Conservation (phyloP, 1,284 basidiomycete genomes). For the Cutaneotrichosporon cavernicola region DNA sequence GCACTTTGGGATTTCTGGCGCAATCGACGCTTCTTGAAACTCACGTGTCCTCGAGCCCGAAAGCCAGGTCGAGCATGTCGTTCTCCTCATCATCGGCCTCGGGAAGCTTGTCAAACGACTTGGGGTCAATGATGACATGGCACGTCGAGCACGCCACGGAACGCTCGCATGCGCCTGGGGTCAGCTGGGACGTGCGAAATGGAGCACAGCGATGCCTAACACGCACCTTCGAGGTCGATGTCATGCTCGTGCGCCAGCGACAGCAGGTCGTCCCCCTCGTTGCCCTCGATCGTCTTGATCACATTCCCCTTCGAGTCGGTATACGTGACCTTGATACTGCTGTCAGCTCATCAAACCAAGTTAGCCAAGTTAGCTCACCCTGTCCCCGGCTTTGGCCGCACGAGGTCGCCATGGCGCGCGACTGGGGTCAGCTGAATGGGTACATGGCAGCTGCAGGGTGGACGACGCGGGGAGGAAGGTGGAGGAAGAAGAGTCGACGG, state of each 20-base stretch:
- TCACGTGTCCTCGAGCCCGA: constrained; percentile 92
- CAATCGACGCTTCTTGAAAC: constrained; percentile 28
- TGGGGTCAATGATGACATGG: constrained; percentile 82
- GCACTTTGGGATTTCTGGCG: no score
- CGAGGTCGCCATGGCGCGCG: constrained; percentile 56
- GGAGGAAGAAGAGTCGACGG: background rate
- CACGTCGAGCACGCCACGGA: constrained; percentile 98
- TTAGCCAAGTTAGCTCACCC: constrained; percentile 44
- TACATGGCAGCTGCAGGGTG: no score
- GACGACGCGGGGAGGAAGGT: background rate
- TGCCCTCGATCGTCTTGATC: constrained; percentile 85
- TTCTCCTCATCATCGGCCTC: constrained; percentile 98
- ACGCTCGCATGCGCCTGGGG: constrained; percentile 89
- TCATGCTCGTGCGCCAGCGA: constrained; percentile 93
- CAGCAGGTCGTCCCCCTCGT: constrained; percentile 90
- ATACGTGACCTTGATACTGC: constrained; percentile 83
- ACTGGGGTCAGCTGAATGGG: constrained; percentile 27
- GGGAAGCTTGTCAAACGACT: constrained; percentile 78
- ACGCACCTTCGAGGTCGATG: constrained; percentile 90
- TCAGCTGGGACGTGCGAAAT: constrained; percentile 2
- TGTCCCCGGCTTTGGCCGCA: constrained; percentile 56
- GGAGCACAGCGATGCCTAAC: no score
- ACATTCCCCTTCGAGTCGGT: constrained; percentile 79
- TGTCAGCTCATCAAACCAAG: background rate
- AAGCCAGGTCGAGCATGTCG: constrained; percentile 98